Evolutionary conservation across 345 rosid species (phyloP), one percentile per base, ranked within the genome.

Genomic region (Pistacia atlantica): DNA sequence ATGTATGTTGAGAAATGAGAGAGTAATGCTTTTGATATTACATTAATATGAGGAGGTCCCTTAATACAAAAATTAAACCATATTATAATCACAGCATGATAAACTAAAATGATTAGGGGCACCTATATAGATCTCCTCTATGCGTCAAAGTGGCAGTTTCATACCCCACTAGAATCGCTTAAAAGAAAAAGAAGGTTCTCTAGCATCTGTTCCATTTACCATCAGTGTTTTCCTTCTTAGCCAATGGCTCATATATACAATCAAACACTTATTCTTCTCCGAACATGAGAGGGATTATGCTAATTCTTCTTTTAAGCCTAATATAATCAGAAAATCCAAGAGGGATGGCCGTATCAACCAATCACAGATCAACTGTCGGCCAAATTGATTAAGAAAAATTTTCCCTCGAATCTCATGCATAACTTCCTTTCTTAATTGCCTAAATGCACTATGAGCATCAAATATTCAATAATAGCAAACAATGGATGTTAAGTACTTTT

Each of bases 311-410:
- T 77, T 72, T 20, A 77, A 73, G 52, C 17, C 69, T 69, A 77
- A 77, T 65, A 68, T 72, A 65, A 73, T 70, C 73, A 73, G 72
- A 52, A 72, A 73, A 78, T 69, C 72, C 79, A 84, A 72, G 16
- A 65, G 57, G 48, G 78, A 72, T 68, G 70, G 79, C 75, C 63
- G 11, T 56, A 75, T 65, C 52, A 38, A 14, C 65, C 71, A 64
- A 49, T 57, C 49, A 61, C 46, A 37, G 70, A 65, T 65, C 42
- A 25, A 49, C 67, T 80, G 80, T 83, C 83, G 86, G 83, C 84
- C 84, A 78, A 66, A 52, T 71, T 64, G 56, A 79, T 67, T 67
- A 35, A 63, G 65, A 62, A 73, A 71, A 71, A 62, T 5, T 33
- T 28, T 64, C 13, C 51, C 51, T 52, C 48, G n/a, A 52, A 35